These are phyloP conservation scores for Phoma sp. DNA, from an alignment of 2,329 filamentous ascomycete genomes.

Conservation along the genomic window DNA sequence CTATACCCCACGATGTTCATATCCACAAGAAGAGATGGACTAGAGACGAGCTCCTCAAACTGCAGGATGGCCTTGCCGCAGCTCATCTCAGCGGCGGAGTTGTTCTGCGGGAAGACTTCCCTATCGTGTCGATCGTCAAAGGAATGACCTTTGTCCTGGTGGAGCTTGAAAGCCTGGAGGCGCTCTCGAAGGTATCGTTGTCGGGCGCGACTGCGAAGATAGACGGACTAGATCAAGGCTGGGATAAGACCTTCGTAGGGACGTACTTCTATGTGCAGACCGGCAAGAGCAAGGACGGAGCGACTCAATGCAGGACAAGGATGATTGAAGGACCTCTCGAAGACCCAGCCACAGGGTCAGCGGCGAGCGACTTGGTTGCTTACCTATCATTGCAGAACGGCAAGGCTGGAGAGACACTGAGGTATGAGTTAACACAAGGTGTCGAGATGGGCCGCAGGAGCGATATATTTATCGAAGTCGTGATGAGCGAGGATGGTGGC, in stretches of 20 bases:
- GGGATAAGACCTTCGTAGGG: slow-evolving; percentile 60
- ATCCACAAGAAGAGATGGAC: slow-evolving; percentile 34
- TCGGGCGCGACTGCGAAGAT: slow-evolving; percentile 39
- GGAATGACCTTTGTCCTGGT: slow-evolving; percentile 77
- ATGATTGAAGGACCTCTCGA: slow-evolving; percentile 62
- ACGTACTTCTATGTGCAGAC: slow-evolving; percentile 66
- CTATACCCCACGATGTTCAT: slow-evolving; percentile 69
- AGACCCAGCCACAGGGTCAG: slow-evolving; percentile 59
- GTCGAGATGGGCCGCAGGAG: slow-evolving; percentile 60
- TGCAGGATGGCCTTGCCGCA: slow-evolving; percentile 46
- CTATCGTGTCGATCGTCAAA: slow-evolving; percentile 63
- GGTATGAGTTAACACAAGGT: slow-evolving; percentile 56
- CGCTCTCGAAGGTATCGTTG: slow-evolving; percentile 56
- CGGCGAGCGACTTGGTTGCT: slow-evolving; percentile 54
- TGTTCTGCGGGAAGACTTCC: slow-evolving; percentile 29
- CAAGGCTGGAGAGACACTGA: slow-evolving; percentile 37
- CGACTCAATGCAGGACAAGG: slow-evolving; percentile 58
- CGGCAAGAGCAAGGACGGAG: slow-evolving; percentile 35
- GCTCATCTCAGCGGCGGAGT: slow-evolving; percentile 21
- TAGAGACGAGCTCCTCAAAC: slow-evolving; percentile 31
- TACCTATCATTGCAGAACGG: slow-evolving; percentile 53
- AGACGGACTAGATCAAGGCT: slow-evolving; percentile 53
- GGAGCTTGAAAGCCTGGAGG: slow-evolving; percentile 64
- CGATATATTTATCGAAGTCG: slow-evolving; percentile 56
- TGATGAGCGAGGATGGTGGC: slow-evolving; percentile 44